Percentiles rank a stretch among this genome's conserved stretches.
Conservation (phyloP, 2,329 filamentous ascomycete genomes). For the Nothopassalora personata region DNA sequence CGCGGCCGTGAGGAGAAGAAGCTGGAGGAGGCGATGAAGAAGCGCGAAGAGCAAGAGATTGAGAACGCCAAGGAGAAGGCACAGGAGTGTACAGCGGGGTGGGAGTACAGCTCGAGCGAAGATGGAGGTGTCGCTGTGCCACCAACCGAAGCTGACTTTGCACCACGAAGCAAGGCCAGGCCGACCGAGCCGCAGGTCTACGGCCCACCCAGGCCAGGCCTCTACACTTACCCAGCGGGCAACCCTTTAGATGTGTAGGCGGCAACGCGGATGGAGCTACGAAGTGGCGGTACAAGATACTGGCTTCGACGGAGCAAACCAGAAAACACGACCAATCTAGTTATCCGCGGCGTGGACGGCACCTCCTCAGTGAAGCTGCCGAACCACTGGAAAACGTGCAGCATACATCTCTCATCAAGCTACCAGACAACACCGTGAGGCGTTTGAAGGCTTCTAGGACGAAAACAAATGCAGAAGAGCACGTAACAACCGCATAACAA, state of each 20-base stretch:
- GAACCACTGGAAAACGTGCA: background rate
- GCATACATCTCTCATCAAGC: background rate
- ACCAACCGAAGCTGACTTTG: slow-evolving; percentile 10
- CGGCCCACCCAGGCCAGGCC: background rate
- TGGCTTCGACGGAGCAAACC: background rate
- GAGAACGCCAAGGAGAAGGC: slow-evolving; percentile 37
- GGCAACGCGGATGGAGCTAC: background rate
- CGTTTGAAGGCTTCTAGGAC: background rate
- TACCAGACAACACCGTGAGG: background rate
- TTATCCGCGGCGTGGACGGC: too few relatives aligned
- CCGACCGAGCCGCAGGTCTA: background rate
- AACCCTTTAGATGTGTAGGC: background rate
- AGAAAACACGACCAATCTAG: too few relatives aligned
- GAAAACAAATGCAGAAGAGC: slow-evolving; percentile 1
- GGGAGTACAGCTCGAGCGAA: slow-evolving; percentile 34
- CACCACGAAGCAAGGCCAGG: slow-evolving; percentile 7
- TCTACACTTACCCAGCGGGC: slow-evolving; percentile 1
- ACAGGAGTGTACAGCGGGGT: slow-evolving; percentile 34
- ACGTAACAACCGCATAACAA: background rate
- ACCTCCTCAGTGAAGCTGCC: too few relatives aligned
- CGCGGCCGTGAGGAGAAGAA: slow-evolving; percentile 26
- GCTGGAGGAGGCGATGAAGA: slow-evolving; percentile 24
- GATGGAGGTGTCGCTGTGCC: slow-evolving; percentile 30
- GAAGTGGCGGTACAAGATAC: background rate
- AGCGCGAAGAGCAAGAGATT: slow-evolving; percentile 25